Percentiles rank a stretch among this genome's conserved stretches.
These are phyloP conservation scores for Exobasidium cylindrosporum DNA, from an alignment of 1,284 basidiomycete species.

Conservation along the genomic window DNA sequence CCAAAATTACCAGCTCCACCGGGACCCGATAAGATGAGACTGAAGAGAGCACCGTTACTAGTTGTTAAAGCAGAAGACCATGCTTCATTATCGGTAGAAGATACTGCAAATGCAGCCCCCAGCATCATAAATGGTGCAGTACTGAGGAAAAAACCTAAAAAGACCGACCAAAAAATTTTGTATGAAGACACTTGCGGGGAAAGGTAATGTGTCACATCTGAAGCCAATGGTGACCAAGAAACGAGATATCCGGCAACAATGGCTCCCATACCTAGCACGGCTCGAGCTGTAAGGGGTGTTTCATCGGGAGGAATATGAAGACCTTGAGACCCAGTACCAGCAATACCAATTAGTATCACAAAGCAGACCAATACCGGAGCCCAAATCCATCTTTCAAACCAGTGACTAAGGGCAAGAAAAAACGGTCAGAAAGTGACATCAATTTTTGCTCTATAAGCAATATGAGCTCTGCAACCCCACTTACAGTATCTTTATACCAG, in stretches of 20 bases:
- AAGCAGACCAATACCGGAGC: conserved; percentile 72
- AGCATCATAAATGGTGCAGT: conserved; percentile 63
- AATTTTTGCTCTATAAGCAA: no score
- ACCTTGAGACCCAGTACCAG: conserved; percentile 61
- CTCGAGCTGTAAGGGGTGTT: conserved; percentile 57
- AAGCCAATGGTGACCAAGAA: conserved; percentile 58
- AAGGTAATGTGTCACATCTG: conserved; percentile 55
- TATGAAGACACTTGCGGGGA: conserved; percentile 59
- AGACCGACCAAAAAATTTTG: conserved; percentile 63
- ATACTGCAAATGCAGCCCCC: conserved; percentile 60
- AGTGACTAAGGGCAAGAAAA: conserved; percentile 57
- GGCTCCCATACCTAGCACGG: conserved; percentile 62
- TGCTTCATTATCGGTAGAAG: conserved; percentile 62
- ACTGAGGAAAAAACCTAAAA: conserved; percentile 64
- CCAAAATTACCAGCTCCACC: conserved; percentile 65
- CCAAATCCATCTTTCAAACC: conserved; percentile 70
- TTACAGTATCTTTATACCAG: conserved; percentile 69
- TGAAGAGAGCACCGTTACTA: conserved; percentile 68
- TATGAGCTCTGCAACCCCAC: no score
- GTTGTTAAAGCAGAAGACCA: conserved; percentile 56
- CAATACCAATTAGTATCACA: conserved; percentile 62
- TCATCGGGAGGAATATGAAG: conserved; percentile 60
- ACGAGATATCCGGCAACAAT: conserved; percentile 64
- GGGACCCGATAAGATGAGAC: conserved; percentile 67
- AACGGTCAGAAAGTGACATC: no score